Evolutionary conservation across 2,329 filamentous ascomycete genomes (phyloP), one percentile per base, ranked within the genome.

Genomic region (Alternaria alternata): DNA sequence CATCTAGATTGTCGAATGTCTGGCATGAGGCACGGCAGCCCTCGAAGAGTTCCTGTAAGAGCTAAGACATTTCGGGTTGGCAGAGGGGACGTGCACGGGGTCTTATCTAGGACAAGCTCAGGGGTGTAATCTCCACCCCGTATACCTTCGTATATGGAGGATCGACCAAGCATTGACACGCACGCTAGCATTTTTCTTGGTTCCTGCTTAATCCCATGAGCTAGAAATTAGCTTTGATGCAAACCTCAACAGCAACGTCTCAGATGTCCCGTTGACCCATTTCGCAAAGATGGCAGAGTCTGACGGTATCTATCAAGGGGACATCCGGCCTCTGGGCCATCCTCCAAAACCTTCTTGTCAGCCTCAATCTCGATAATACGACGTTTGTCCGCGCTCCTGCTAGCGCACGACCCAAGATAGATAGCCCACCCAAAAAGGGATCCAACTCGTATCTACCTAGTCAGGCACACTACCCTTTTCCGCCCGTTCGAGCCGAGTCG

Each of bases 81-180:
- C 28, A 16, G 42, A 57, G 57, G 58, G 59, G 52, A 61, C 65
- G 65, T 67, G 65, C 65, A 61, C 57, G 18, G 58, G 59, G 46
- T 58, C 63, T 66, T 66, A 67, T 64, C 54, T 62, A 8, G 49
- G 63, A 67, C 57, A 66, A 66, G 65, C 65, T 66, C 55, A 64
- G 57, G 41, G 53, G 51, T 65, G 20, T 41, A 39, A 61, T 60
- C 42, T 53, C 49, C 39, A 54, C 30, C 6, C 24, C 43, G 43
- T 51, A 51, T 51, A 38, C 14, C 47, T 54, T 22, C 46, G 46
- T 51, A 51, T 51, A 51, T 44, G 47, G 26, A 57, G 39, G 46
- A 57, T 51, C 39, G 58, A 12, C 62, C 56, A 66, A 67, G 64
- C 64, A 60, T 65, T 67, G 57, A 67, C 57, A 61, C 60, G 54